Evolutionary conservation across 768 basidiomycete species (phyloP).

Genomic region (Phaffia australis): DNA sequence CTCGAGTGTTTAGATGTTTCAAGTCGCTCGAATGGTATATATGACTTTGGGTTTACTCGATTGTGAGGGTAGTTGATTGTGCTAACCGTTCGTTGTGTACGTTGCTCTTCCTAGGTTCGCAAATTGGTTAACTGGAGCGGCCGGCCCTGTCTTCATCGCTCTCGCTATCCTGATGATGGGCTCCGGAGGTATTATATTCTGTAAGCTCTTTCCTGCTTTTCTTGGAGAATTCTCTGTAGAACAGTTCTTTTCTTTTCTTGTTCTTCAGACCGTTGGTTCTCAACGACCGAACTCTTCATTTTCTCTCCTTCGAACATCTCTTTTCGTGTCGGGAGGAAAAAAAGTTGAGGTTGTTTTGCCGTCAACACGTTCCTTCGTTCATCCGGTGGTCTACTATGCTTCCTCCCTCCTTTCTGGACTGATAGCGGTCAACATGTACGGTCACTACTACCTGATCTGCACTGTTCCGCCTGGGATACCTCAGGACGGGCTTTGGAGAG

Average conservation of each 20-base stretch:
- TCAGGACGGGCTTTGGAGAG: slow-evolving; percentile 42
- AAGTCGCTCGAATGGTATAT: slow-evolving; percentile 53
- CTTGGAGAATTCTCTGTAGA: background rate
- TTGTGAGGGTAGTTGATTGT: background rate
- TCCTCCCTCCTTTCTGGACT: slow-evolving; percentile 61
- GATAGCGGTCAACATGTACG: slow-evolving; percentile 61
- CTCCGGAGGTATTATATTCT: slow-evolving; percentile 63
- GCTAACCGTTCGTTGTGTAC: background rate
- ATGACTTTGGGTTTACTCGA: background rate
- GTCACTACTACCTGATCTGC: slow-evolving; percentile 77
- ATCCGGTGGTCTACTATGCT: slow-evolving; percentile 47
- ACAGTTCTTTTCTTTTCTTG: background rate
- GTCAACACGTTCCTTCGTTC: slow-evolving; percentile 26
- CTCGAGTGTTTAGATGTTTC: slow-evolving; percentile 52
- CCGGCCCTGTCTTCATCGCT: slow-evolving; percentile 78
- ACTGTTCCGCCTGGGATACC: slow-evolving; percentile 70
- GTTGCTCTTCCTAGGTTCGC: slow-evolving; percentile 37
- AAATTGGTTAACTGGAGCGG: slow-evolving; percentile 74
- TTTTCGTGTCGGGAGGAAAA: background rate
- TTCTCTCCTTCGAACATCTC: background rate
- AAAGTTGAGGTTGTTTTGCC: slow-evolving; percentile 71
- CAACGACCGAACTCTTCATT: background rate
- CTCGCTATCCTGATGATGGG: slow-evolving; percentile 65
- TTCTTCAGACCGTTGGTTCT: background rate
- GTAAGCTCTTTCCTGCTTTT: slow-evolving; percentile 39